Conservation (phyloP, 164 flowering plant genomes). For the Buxus sempervirens region DNA sequence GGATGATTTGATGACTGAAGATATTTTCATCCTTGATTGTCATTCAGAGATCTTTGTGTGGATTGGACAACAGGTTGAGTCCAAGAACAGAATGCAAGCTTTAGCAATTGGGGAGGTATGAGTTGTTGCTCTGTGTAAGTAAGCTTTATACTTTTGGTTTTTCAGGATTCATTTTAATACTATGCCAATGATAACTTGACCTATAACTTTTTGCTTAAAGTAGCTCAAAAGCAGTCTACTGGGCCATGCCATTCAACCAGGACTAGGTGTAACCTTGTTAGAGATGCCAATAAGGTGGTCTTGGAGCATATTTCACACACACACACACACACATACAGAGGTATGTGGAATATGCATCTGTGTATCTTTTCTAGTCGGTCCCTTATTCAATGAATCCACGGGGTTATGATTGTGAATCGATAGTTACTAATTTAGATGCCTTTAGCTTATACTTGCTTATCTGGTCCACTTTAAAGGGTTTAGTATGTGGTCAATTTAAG, state of each 20-base stretch:
- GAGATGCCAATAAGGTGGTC: too few relatives aligned
- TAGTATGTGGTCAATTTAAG: too few relatives aligned
- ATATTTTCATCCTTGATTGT: slow-evolving; percentile 82
- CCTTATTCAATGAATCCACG: too few relatives aligned
- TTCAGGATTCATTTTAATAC: too few relatives aligned
- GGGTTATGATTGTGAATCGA: too few relatives aligned
- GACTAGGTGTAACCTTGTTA: too few relatives aligned
- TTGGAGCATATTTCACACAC: background rate
- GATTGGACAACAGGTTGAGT: slow-evolving; percentile 87
- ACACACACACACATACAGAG: too few relatives aligned
- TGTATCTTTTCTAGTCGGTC: too few relatives aligned
- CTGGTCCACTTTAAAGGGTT: too few relatives aligned
- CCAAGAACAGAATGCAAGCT: slow-evolving; percentile 63
- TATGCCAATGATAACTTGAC: background rate
- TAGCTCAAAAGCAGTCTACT: background rate
- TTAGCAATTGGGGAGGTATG: slow-evolving; percentile 86
- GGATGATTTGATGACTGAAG: slow-evolving; percentile 99
- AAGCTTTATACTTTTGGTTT: background rate
- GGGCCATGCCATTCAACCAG: background rate
- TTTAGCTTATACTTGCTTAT: too few relatives aligned
- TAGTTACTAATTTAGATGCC: too few relatives aligned
- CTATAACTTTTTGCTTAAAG: background rate
- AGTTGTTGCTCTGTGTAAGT: background rate
- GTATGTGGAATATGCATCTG: too few relatives aligned
- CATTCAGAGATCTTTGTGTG: slow-evolving; percentile 89